A percentile compares a stretch with the other conserved stretches of the same genome.
Evolutionary conservation across 2,329 filamentous ascomycete species (phyloP).

Genomic region (Akanthomyces muscarius): DNA sequence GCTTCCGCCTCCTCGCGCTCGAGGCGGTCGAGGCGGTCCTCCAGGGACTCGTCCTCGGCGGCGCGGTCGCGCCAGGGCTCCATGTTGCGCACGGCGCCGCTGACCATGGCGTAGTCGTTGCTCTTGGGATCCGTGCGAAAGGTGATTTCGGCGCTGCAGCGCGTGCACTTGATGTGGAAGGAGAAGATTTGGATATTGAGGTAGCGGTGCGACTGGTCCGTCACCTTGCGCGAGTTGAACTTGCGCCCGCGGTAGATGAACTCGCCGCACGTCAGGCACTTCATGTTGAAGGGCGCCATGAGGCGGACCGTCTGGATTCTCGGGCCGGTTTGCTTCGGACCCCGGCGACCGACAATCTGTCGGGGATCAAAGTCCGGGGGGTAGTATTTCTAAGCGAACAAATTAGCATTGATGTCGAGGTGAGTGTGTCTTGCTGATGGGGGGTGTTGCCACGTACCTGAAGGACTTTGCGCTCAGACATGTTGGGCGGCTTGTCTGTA

Average conservation of each 20-base stretch:
- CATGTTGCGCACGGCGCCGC: constrained; percentile 86
- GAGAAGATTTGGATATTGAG: constrained; percentile 81
- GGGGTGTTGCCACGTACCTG: constrained; percentile 24
- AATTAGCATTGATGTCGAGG: background rate
- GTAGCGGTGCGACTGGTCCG: constrained; percentile 81
- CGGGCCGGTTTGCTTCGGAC: constrained; percentile 68
- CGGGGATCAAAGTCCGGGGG: constrained; percentile 87
- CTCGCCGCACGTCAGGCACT: constrained; percentile 54
- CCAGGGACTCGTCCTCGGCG: constrained; percentile 73
- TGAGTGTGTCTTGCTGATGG: background rate
- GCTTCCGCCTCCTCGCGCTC: constrained; percentile 69
- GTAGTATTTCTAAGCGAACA: constrained; percentile 47
- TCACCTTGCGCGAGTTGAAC: constrained; percentile 94
- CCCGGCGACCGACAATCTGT: constrained; percentile 67
- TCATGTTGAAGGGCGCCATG: constrained; percentile 55
- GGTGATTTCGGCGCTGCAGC: constrained; percentile 81
- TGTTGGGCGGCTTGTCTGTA: constrained; percentile 35
- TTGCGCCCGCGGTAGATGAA: constrained; percentile 92
- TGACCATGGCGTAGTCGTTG: constrained; percentile 79
- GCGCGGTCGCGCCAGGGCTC: constrained; percentile 74
- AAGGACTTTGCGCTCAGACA: constrained; percentile 86
- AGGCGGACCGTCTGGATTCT: constrained; percentile 82
- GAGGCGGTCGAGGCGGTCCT: constrained; percentile 78
- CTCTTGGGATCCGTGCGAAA: constrained; percentile 95
- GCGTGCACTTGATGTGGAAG: constrained; percentile 79